These are phyloP conservation scores for Cardamine chenopodiifolia DNA, from an alignment of 345 rosid genomes.

Conservation along the genomic window DNA sequence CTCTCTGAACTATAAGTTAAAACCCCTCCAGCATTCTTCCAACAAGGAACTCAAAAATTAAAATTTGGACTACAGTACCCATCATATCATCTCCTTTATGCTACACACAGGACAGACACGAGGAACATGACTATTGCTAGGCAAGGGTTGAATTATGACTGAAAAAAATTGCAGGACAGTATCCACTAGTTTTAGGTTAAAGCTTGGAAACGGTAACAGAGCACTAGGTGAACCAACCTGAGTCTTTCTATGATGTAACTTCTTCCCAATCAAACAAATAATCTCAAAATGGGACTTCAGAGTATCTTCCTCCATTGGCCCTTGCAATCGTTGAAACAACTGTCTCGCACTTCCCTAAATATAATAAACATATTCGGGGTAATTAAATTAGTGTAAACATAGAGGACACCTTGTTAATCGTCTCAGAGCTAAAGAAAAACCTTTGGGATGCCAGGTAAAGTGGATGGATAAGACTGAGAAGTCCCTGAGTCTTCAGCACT, in stretches of 20 bases:
- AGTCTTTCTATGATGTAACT: constrained; percentile 57
- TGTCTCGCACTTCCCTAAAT: constrained; percentile 98
- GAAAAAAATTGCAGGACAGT: constrained; percentile 1
- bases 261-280: constrained; percentile 79
- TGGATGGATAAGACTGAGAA: constrained; percentile 97
- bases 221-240: constrained; percentile 63
- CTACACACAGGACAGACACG: constrained; percentile 7
- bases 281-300: constrained; percentile 96
- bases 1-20: constrained; percentile 8
- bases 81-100: background rate
- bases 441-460: constrained; percentile 99
- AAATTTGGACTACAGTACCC: constrained; percentile 16
- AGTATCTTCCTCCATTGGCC: constrained; percentile 95
- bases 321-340: constrained; percentile 93
- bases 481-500: constrained; percentile 99
- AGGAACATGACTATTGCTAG: constrained; percentile 22
- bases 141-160: background rate
- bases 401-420: constrained; percentile 32
- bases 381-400: constrained; percentile 32
- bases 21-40: constrained; percentile 4
- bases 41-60: constrained; percentile 16
- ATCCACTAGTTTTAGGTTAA: constrained; percentile 7
- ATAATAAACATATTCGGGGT: constrained; percentile 35
- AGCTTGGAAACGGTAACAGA: constrained; percentile 17
- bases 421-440: constrained; percentile 41